These are phyloP conservation scores for Hysterangium stoloniferum DNA, from an alignment of 768 basidiomycete genomes.

Conservation along the genomic window DNA sequence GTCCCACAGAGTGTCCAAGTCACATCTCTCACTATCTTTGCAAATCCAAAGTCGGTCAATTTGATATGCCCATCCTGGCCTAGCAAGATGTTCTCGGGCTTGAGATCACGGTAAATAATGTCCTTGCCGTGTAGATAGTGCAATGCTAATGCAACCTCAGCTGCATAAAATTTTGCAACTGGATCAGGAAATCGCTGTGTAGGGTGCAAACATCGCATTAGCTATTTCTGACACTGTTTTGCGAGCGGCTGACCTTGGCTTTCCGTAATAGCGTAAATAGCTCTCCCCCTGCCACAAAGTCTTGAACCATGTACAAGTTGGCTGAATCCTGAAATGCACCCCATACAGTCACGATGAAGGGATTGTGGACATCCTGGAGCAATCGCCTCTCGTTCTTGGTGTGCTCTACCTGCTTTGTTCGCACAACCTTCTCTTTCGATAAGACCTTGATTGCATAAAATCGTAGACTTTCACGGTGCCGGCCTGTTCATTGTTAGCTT, in stretches of 20 bases:
- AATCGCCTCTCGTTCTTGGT: constrained; percentile 93
- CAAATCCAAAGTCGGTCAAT: constrained; percentile 95
- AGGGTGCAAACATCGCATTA: constrained; percentile 13
- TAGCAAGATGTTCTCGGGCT: constrained; percentile 93
- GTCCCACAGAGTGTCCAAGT: constrained; percentile 97
- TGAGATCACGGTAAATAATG: constrained; percentile 95
- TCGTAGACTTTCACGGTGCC: constrained; percentile 89
- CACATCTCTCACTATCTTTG: constrained; percentile 77
- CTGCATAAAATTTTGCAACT: constrained; percentile 96
- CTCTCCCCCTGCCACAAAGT: constrained; percentile 94
- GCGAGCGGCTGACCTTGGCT: constrained; percentile 58
- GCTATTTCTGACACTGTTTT: neutral
- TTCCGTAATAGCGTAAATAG: constrained; percentile 88
- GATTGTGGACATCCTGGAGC: constrained; percentile 77
- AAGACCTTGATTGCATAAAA: constrained; percentile 96
- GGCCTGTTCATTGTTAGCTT: constrained; percentile 48
- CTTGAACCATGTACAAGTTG: constrained; percentile 98
- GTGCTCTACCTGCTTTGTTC: constrained; percentile 93
- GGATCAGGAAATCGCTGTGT: constrained; percentile 87
- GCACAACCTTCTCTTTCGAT: constrained; percentile 86
- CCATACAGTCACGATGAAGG: constrained; percentile 96
- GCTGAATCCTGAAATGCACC: constrained; percentile 86
- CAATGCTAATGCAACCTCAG: constrained; percentile 88
- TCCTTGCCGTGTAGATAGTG: constrained; percentile 80
- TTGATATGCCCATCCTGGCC: constrained; percentile 96